Base-by-base conservation (phyloP, 2,329 filamentous ascomycete species). In the Ceratocystis lukuohia region DNA sequence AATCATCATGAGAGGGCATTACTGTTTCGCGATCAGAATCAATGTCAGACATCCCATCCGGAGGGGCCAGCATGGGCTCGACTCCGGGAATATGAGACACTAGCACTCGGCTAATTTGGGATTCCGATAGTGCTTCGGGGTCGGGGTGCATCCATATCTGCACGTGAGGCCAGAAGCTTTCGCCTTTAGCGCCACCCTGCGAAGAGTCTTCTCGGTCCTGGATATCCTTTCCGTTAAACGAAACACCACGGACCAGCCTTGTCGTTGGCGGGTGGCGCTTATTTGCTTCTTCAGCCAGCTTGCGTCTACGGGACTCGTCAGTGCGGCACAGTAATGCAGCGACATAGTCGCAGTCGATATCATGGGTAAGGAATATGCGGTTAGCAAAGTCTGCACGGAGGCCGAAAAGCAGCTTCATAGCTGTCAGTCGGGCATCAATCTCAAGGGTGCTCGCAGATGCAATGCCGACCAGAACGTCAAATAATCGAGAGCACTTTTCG, bases 331-430 rank as follows among this genome's bases (percentile, higher is more conserved):
- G 77, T 5, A 87, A 81, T 17, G 84, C 81, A 33, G 91, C 89
- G 28, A 96, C 78, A 65, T 84, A 84, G 69, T 87, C 84, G 33
- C 85, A 88, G 73, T 96, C 90, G 1, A 87, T 84, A 37, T 84
- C 82, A 44, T 83, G 76, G 6, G 85, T 85, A 65, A 96, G 78
- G 67, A 88, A 90, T 3, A 96, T 82, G 57, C 86, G 83, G 70
- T 92, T 84, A 8, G 88, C 84, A 73, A 88, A 90, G 74, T 96
- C 91, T 25, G 91, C 90, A 67, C 92, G 84, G 37, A 96, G 77
- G 56, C 92, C 85, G 73, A 95, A 93, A 1, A 96, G 78, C 56
- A 93, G 76, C 71, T 89, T 91, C 79, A 92, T 84, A 1, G 87
- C 86, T 12, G 85, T 86, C 30, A 94, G 77, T 5, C 89, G 86